phyloP scores from a whole-genome alignment of 139 green algal species.

The Closterium sp. region DNA sequence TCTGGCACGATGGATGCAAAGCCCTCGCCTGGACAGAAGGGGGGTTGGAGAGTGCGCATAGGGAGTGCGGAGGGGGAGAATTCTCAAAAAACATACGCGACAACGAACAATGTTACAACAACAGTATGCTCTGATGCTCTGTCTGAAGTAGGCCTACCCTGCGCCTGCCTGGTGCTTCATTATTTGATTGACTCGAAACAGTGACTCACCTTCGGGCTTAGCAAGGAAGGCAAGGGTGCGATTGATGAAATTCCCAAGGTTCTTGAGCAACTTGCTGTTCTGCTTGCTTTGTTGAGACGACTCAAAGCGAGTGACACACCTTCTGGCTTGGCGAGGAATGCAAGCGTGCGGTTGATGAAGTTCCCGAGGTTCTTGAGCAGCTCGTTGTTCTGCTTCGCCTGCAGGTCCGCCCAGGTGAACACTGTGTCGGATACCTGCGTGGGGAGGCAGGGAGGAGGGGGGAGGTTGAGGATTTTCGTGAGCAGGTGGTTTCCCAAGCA shows the following conservation, averaged over 20 bases:
- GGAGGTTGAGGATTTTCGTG: conserved; percentile 49
- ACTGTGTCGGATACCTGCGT: conserved; percentile 60
- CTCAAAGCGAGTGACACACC: neutral
- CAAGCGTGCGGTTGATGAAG: conserved; percentile 77
- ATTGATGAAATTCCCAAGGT: conserved; percentile 89
- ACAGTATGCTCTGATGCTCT: no score
- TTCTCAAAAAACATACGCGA: no score
- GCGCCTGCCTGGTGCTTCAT: no score
- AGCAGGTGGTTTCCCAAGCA: conserved; percentile 99
- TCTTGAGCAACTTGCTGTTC: conserved; percentile 93
- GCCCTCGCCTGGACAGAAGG: no score
- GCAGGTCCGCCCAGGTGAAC: conserved; percentile 93
- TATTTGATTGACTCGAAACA: no score
- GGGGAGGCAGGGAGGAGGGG: neutral
- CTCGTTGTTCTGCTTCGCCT: conserved; percentile 85
- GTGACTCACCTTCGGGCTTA: conserved; percentile 29
- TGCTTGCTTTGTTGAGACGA: conserved; percentile 54
- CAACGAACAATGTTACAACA: no score
- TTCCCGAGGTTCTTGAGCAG: conserved; percentile 94
- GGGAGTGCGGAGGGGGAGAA: no score
- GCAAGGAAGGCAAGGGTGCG: conserved; percentile 77
- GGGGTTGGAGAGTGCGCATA: no score
- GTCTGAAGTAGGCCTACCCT: no score
- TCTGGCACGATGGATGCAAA: no score
- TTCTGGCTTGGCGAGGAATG: conserved; percentile 68